Evolutionary conservation across 345 rosid species (phyloP).

Genomic region (Salix brachista): DNA sequence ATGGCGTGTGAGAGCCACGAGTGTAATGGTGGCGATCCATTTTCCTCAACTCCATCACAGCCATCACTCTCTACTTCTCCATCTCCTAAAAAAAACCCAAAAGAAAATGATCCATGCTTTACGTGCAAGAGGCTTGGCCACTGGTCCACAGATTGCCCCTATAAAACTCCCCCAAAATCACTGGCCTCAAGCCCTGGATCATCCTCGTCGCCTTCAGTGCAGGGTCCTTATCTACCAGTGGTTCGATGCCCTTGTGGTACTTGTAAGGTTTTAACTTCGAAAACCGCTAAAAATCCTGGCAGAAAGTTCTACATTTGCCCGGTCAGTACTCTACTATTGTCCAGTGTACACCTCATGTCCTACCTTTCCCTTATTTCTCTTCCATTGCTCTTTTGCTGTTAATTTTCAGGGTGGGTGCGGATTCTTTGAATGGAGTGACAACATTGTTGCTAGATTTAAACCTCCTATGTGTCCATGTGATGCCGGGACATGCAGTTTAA

Average conservation of each 20-base stretch:
- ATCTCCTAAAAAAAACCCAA: neutral
- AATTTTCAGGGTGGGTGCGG: neutral
- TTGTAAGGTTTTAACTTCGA: neutral
- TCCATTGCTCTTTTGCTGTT: neutral
- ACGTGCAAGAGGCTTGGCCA: slow-evolving; percentile 12
- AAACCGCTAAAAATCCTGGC: neutral
- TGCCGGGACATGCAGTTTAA: slow-evolving; percentile 11
- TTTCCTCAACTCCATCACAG: neutral
- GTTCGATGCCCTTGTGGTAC: slow-evolving; percentile 13
- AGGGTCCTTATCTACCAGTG: neutral
- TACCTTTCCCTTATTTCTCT: neutral
- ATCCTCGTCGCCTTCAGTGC: neutral
- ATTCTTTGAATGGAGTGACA: slow-evolving; percentile 17
- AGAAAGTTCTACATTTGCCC: slow-evolving; percentile 21
- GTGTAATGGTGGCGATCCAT: neutral
- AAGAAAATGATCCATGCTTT: neutral
- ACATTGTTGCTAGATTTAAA: neutral
- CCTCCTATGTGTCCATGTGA: slow-evolving; percentile 25
- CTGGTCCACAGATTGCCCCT: slow-evolving; percentile 11
- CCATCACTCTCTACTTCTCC: neutral
- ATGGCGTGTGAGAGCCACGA: neutral
- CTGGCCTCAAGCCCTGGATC: neutral
- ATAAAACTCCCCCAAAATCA: slow-evolving; percentile 6
- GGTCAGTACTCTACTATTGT: neutral
- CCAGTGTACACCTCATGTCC: too few species aligned